A percentile compares a stretch with the other conserved stretches of the same genome.
Conservation (phyloP, 208 protist species). For the Leptomonas pyrrhocoris region DNA sequence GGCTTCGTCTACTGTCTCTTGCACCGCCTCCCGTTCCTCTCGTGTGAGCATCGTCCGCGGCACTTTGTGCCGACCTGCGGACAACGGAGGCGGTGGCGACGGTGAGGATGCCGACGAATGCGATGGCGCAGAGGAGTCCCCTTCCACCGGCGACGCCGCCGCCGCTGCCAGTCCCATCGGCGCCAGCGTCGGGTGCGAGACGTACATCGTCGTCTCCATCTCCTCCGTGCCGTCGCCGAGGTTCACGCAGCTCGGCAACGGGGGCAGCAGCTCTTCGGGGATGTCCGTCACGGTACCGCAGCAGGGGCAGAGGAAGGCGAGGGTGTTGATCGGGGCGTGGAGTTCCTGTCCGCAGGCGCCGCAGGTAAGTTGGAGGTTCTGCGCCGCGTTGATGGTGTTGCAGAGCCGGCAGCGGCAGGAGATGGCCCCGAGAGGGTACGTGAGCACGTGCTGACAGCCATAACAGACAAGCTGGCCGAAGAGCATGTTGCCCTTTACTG, state of each 20-base stretch:
- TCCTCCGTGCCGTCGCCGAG: constrained; percentile 26
- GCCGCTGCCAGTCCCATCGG: background rate
- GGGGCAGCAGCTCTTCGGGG: constrained; percentile 67
- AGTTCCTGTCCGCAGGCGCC: constrained; percentile 45
- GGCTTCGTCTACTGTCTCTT: no score
- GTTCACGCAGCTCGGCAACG: constrained; percentile 41
- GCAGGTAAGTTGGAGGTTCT: constrained; percentile 62
- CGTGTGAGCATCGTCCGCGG: background rate
- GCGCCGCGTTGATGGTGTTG: constrained; percentile 62
- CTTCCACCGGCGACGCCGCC: background rate
- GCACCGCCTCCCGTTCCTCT: constrained; percentile 9
- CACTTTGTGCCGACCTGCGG: no score
- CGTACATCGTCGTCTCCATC: constrained; percentile 57
- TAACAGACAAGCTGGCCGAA: constrained; percentile 73
- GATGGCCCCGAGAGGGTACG: constrained; percentile 68
- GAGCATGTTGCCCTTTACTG: constrained; percentile 47
- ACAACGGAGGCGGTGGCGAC: no score
- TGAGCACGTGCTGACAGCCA: constrained; percentile 70
- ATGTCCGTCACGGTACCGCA: constrained; percentile 80
- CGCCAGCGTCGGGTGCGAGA: constrained; percentile 51
- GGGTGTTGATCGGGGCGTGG: constrained; percentile 77
- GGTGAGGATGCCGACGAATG: no score
- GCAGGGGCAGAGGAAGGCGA: constrained; percentile 70
- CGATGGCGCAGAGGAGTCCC: background rate
- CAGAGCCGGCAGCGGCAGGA: constrained; percentile 82